Evolutionary conservation across 331 rosid species (phyloP).

Genomic region (Pyracantha coccinea): DNA sequence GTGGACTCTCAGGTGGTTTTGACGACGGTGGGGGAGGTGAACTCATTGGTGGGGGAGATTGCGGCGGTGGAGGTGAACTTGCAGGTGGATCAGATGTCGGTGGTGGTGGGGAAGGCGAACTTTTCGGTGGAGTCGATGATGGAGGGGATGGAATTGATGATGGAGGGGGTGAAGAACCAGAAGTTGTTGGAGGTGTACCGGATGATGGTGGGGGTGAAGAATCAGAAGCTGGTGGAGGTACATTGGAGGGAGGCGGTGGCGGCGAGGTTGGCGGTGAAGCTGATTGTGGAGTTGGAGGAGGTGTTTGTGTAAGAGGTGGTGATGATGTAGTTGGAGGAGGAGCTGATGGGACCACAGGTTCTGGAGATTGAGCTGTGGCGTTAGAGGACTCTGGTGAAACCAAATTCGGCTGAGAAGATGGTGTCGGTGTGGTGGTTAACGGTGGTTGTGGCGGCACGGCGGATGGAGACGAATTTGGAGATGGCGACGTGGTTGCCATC

Average conservation of each 20-base stretch:
- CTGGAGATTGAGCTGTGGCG: slow-evolving; percentile 20
- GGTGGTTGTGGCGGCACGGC: slow-evolving; percentile 21
- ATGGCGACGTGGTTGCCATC: slow-evolving; percentile 62
- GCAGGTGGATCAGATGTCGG: slow-evolving; percentile 19
- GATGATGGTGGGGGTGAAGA: slow-evolving; percentile 33
- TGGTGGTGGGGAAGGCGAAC: slow-evolving; percentile 23
- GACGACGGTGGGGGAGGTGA: slow-evolving; percentile 27
- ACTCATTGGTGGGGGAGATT: slow-evolving; percentile 24
- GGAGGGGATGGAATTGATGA: slow-evolving; percentile 24
- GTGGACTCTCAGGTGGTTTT: slow-evolving; percentile 9
- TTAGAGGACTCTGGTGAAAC: slow-evolving; percentile 19
- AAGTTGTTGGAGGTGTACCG: slow-evolving; percentile 2
- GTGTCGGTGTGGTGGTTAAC: slow-evolving; percentile 17
- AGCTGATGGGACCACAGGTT: slow-evolving; percentile 21
- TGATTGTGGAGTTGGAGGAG: background rate
- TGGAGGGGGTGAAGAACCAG: slow-evolving; percentile 28
- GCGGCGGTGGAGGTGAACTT: slow-evolving; percentile 37
- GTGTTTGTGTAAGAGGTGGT: slow-evolving; percentile 14
- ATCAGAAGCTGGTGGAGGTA: background rate
- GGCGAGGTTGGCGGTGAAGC: slow-evolving; percentile 19
- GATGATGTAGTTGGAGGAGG: slow-evolving; percentile 20
- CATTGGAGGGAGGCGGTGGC: slow-evolving; percentile 8
- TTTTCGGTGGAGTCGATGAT: slow-evolving; percentile 14
- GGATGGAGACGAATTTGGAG: slow-evolving; percentile 30
- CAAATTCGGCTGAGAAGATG: slow-evolving; percentile 19